Evolutionary conservation across 73 alveolate genomes (phyloP).

Genomic region (Urostyla sp.): DNA sequence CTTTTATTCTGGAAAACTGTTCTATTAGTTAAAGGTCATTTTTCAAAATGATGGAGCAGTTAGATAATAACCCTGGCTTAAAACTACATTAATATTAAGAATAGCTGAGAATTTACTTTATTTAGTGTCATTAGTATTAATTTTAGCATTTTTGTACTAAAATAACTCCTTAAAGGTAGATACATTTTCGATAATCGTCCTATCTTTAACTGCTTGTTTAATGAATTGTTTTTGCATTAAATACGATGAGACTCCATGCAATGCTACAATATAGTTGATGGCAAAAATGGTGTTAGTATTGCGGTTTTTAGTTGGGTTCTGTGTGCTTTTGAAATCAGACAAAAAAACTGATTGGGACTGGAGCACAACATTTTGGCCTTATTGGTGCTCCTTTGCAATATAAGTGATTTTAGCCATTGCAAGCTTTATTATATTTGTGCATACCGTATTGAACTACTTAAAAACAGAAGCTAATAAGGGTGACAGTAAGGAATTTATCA

Average conservation of each 20-base stretch:
- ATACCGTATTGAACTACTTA: slow-evolving; percentile 28
- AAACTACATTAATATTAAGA: background rate
- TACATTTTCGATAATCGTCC: slow-evolving; percentile 13
- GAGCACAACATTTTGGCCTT: slow-evolving; percentile 63
- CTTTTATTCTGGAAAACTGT: background rate
- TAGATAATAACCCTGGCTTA: slow-evolving; percentile 7
- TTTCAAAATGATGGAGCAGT: background rate
- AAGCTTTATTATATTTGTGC: slow-evolving; percentile 32
- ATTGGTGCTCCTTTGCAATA: slow-evolving; percentile 62
- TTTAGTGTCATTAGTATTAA: background rate
- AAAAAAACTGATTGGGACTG: slow-evolving; percentile 54
- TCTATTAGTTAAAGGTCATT: background rate
- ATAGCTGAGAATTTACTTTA: slow-evolving; percentile 13
- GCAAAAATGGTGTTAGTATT: slow-evolving; percentile 25
- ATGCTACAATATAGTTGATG: slow-evolving; percentile 46
- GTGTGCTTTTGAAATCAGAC: slow-evolving; percentile 46
- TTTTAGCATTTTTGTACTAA: background rate
- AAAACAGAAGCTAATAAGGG: slow-evolving; percentile 27
- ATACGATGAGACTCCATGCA: slow-evolving; percentile 55
- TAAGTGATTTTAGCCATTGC: slow-evolving; percentile 52
- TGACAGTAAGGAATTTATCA: slow-evolving; percentile 13
- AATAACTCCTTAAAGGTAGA: background rate
- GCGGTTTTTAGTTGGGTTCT: slow-evolving; percentile 27
- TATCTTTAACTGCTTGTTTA: slow-evolving; percentile 30
- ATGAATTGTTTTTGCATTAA: slow-evolving; percentile 42